A percentile compares a stretch with the other conserved stretches of the same genome.
phyloP scores from a whole-genome alignment of 1,139 yeast species.

The Hanseniaspora gamundiae region DNA sequence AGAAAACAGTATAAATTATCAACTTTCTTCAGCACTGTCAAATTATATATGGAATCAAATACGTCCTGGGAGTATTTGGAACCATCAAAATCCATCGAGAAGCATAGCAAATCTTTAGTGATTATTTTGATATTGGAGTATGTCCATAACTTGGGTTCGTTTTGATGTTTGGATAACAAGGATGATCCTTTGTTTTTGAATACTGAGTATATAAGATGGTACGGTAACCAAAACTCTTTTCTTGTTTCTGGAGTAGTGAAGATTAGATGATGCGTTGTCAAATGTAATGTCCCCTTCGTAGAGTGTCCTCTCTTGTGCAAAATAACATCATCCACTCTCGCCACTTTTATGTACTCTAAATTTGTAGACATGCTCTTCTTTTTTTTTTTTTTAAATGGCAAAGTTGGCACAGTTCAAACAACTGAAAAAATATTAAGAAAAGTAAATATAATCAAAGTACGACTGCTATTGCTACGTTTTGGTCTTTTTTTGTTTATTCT shows the following conservation, averaged over 20 bases:
- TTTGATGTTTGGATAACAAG: slow-evolving; percentile 10
- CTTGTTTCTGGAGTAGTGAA: slow-evolving; percentile 37
- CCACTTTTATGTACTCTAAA: slow-evolving; percentile 48
- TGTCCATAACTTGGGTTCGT: slow-evolving; percentile 32
- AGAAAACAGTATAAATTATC: slow-evolving; percentile 58
- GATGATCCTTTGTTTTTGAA: slow-evolving; percentile 38
- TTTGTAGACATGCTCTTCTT: not conserved
- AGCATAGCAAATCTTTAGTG: slow-evolving; percentile 80
- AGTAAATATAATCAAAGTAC: too few species aligned
- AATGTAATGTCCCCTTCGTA: slow-evolving; percentile 55
- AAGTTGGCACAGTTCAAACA: too few species aligned
- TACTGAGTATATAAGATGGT: slow-evolving; percentile 69
- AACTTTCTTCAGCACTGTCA: slow-evolving; percentile 46
- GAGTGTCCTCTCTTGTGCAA: slow-evolving; percentile 60
- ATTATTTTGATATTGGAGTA: slow-evolving; percentile 48
- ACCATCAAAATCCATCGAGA: slow-evolving; percentile 61
- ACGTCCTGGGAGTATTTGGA: slow-evolving; percentile 56
- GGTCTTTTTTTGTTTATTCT: too few species aligned
- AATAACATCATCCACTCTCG: slow-evolving; percentile 54
- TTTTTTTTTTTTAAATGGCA: too few species aligned
- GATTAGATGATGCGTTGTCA: slow-evolving; percentile 80
- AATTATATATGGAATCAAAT: slow-evolving; percentile 53
- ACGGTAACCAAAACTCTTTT: slow-evolving; percentile 83
- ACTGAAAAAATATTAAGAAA: too few species aligned
- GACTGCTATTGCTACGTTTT: too few species aligned